phyloP scores from a whole-genome alignment of 2,329 filamentous ascomycete species.

The Phialophora macrospora region DNA sequence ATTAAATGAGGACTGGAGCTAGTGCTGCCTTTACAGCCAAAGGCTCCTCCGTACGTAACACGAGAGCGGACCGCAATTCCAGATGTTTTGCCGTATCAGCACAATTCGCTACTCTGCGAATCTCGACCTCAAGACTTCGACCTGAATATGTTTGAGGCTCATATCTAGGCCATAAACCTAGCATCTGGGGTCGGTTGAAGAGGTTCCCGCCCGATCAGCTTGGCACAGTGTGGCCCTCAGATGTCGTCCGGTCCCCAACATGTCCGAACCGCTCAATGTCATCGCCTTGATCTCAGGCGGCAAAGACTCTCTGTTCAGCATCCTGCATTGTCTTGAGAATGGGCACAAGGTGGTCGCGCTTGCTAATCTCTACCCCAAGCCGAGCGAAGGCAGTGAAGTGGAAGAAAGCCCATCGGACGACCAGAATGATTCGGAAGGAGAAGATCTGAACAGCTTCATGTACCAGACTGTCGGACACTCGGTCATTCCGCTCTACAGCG shows the following conservation, averaged over 20 bases:
- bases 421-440: constrained; percentile 48
- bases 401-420: constrained; percentile 9
- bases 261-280: constrained; percentile 62
- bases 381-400: background rate
- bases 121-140: background rate
- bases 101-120: background rate
- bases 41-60: background rate
- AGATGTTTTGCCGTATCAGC: background rate
- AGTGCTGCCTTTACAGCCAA: background rate
- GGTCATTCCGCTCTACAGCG: constrained; percentile 81
- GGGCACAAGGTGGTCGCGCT: constrained; percentile 85
- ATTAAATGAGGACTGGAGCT: background rate
- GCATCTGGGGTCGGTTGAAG: background rate
- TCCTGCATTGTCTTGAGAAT: constrained; percentile 85
- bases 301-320: constrained; percentile 94
- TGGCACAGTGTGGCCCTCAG: background rate
- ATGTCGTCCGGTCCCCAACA: background rate
- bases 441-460: constrained; percentile 96
- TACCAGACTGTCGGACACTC: constrained; percentile 96
- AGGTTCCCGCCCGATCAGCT: background rate
- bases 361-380: constrained; percentile 79
- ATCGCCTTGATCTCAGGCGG: constrained; percentile 94
- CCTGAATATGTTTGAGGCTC: background rate
- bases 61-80: background rate
- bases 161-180: background rate